A percentile compares a stretch with the other conserved stretches of the same genome.
Evolutionary conservation across 2,329 filamentous ascomycete species (phyloP).

Genomic region (Rhynchosporium agropyri): DNA sequence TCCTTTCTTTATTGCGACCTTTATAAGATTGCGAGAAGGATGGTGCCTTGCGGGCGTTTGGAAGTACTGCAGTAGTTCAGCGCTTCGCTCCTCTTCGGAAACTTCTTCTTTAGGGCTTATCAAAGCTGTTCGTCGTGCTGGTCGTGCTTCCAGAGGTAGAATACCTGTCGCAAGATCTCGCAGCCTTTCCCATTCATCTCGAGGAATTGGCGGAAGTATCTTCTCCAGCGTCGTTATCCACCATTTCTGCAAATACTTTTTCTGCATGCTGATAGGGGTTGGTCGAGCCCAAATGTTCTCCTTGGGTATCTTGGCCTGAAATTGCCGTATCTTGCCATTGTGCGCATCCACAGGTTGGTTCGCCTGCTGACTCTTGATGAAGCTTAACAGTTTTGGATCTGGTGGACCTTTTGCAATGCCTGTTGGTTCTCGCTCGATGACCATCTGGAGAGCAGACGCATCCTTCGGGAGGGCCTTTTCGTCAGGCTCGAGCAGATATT

Average conservation of each 20-base stretch:
- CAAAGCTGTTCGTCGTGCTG: slow-evolving; percentile 31
- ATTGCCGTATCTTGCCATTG: slow-evolving; percentile 24
- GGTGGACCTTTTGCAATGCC: slow-evolving; percentile 1
- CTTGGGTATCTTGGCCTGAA: slow-evolving; percentile 46
- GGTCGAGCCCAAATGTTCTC: slow-evolving; percentile 55
- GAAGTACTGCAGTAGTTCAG: slow-evolving; percentile 14
- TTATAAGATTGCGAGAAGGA: no score
- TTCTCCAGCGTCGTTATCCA: slow-evolving; percentile 52
- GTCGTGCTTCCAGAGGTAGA: slow-evolving; percentile 24
- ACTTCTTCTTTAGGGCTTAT: not conserved
- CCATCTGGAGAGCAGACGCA: slow-evolving; percentile 46
- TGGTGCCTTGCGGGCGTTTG: not conserved
- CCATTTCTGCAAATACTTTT: slow-evolving; percentile 50
- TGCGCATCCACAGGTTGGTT: slow-evolving; percentile 24
- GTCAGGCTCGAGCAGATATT: slow-evolving; percentile 43
- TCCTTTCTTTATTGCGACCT: no score
- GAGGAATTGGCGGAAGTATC: slow-evolving; percentile 57
- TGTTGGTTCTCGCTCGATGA: slow-evolving; percentile 24
- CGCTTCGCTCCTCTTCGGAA: slow-evolving; percentile 1
- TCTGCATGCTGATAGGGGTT: slow-evolving; percentile 43
- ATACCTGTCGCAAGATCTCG: slow-evolving; percentile 48
- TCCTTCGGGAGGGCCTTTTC: slow-evolving; percentile 45
- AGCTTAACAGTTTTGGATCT: slow-evolving; percentile 30
- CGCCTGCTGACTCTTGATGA: slow-evolving; percentile 35
- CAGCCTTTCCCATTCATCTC: slow-evolving; percentile 59